Evolutionary conservation across 306 rosid genomes (phyloP).

Genomic region (Acacia melanoxylon): DNA sequence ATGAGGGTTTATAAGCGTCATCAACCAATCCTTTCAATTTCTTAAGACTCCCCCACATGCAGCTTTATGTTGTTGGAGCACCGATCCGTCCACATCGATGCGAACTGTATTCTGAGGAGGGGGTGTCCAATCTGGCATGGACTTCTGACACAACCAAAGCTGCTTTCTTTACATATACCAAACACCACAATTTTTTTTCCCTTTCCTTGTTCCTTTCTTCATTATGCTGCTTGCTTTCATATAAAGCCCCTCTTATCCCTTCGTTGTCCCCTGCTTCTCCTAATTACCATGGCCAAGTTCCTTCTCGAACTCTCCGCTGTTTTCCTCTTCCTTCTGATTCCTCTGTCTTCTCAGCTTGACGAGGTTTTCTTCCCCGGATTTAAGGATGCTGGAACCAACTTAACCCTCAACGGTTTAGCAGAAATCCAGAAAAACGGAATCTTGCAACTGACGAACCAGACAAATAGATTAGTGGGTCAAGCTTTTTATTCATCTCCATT

Average conservation of each 20-base stretch:
- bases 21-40: too few species aligned
- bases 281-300: conserved; percentile 36
- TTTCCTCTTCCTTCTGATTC: conserved; percentile 32
- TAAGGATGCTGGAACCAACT: conserved; percentile 37
- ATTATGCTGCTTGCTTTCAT: neutral
- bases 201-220: neutral
- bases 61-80: too few species aligned
- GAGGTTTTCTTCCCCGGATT: conserved; percentile 59
- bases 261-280: neutral
- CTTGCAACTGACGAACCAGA: conserved; percentile 60
- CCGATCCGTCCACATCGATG: too few species aligned
- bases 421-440: conserved; percentile 49
- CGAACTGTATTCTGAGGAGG: too few species aligned
- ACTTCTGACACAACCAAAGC: neutral
- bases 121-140: too few species aligned
- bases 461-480: conserved; percentile 49
- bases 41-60: too few species aligned
- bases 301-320: conserved; percentile 26
- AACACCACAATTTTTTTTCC: neutral
- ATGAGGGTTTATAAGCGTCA: too few species aligned
- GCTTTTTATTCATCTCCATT: conserved; percentile 54
- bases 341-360: conserved; percentile 40
- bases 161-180: neutral
- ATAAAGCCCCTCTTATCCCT: neutral
- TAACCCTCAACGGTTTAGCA: conserved; percentile 55